Base-by-base conservation (phyloP, 1,284 basidiomycete species). In the Puccinia sorghi region DNA sequence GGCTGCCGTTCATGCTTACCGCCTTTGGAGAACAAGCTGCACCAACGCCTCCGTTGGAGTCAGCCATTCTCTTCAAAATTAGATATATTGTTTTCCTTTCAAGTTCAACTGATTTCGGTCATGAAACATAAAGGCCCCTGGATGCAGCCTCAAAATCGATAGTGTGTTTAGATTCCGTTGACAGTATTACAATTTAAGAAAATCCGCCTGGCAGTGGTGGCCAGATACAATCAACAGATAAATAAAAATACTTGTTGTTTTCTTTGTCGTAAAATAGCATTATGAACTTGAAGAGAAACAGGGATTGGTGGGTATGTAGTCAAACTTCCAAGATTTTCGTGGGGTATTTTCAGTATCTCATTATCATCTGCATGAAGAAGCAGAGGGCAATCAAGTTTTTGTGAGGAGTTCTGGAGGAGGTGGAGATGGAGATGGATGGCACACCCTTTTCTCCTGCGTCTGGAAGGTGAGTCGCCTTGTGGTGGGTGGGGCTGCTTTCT, bases 401-500 rank as follows among this genome's bases (percentile, higher is more conserved):
- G 25, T 43, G 25, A 46, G 20, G 2, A 46, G 9, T 64, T 64
- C 20, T 43, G 39, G 20, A 64, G 12, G n/a, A 32, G 11, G 15
- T 12, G 61, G 41, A 46, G 11, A 27, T 11, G 61, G 41, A 46
- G 6, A 46, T 25, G 8, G 12, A 43, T 46, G 0, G 20, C 61
- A 25, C 61, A 64, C 61, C 61, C 61, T 43, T 25, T 64, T 64
- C 13, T 64, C 61, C 41, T 64, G 61, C 2, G 61, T 64, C 20
- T 64, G 61, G 61, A 64, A 64, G 46, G 61, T 64, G 41, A 64
- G 61, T 64, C 37, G 39, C 61, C 37, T 22, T 41, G 61, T 64
- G 12, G 41, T 46, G 22, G 61, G n/a, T 0, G 61, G 61, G 41
- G 12, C 61, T 64, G 22, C 61, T 64, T 41, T 20, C n/a, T 64